phyloP scores from a whole-genome alignment of 179 eudicot genomes.

The Spinacia oleracea region DNA sequence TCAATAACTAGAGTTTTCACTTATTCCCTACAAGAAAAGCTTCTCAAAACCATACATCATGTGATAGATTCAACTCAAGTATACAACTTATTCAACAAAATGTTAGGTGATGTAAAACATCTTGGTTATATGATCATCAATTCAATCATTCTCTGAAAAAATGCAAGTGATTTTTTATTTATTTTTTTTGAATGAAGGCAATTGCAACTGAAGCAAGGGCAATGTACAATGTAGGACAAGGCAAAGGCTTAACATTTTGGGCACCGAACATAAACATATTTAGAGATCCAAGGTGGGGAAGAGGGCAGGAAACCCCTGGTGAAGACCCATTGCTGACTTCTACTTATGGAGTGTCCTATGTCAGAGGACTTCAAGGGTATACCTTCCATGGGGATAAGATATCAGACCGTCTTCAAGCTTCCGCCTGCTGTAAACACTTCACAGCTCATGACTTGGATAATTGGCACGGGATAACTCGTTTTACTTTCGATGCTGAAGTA shows the following conservation, averaged over 20 bases:
- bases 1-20: not conserved
- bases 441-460: constrained; percentile 83
- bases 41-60: not conserved
- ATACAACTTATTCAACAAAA: not conserved
- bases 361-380: constrained; percentile 69
- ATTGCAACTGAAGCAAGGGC: constrained; percentile 86
- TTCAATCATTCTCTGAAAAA: not conserved
- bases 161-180: not conserved
- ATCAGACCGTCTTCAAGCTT: constrained; percentile 57
- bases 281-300: constrained; percentile 91
- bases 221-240: constrained; percentile 81
- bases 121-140: not conserved
- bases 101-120: not conserved
- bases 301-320: constrained; percentile 92
- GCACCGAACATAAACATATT: constrained; percentile 82
- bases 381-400: constrained; percentile 35
- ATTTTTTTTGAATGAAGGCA: constrained; percentile 42
- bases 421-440: constrained; percentile 87
- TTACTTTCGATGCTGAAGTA: constrained; percentile 65
- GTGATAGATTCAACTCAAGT: not conserved
- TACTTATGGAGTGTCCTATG: constrained; percentile 62
- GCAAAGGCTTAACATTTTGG: constrained; percentile 79
- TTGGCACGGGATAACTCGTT: constrained; percentile 72
- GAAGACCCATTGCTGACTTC: constrained; percentile 73
- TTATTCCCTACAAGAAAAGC: not conserved